Evolutionary conservation across 257 asterid species (phyloP).

Genomic region (Buddleja alternifolia): DNA sequence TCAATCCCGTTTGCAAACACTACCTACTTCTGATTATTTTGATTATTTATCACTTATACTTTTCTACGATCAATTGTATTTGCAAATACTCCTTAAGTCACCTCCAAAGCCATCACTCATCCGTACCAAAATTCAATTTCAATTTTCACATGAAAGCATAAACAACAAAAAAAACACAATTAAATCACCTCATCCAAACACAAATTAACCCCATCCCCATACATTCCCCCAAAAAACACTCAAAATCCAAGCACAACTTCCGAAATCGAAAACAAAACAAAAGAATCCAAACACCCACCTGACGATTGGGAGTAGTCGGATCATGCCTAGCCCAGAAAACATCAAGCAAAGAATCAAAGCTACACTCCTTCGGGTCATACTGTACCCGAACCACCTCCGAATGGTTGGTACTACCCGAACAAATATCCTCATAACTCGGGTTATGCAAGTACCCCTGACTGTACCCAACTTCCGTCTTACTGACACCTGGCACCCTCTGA

Average conservation of each 20-base stretch:
- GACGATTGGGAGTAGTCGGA: constrained; percentile 94
- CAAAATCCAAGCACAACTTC: background rate
- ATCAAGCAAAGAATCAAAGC: constrained; percentile 66
- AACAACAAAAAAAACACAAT: background rate
- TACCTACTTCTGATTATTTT: too few relatives aligned
- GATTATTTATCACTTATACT: too few relatives aligned
- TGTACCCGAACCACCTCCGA: constrained; percentile 87
- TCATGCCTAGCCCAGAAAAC: constrained; percentile 92
- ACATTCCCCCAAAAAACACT: background rate
- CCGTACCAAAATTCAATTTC: background rate
- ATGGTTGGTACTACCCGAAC: constrained; percentile 79
- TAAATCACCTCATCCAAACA: too few relatives aligned
- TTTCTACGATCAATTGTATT: too few relatives aligned
- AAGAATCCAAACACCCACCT: constrained; percentile 43
- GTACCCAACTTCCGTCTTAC: constrained; percentile 88
- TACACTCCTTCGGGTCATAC: constrained; percentile 89
- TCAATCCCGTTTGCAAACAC: too few relatives aligned
- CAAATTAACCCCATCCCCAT: background rate
- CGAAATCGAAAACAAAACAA: too few relatives aligned
- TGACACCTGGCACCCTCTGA: constrained; percentile 88
- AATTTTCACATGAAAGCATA: background rate
- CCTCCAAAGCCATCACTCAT: too few relatives aligned
- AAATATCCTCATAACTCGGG: constrained; percentile 79
- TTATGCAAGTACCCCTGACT: constrained; percentile 68
- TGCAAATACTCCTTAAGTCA: too few relatives aligned